Evolutionary conservation across 257 asterid species (phyloP).

Genomic region (Fraxinus anomala): DNA sequence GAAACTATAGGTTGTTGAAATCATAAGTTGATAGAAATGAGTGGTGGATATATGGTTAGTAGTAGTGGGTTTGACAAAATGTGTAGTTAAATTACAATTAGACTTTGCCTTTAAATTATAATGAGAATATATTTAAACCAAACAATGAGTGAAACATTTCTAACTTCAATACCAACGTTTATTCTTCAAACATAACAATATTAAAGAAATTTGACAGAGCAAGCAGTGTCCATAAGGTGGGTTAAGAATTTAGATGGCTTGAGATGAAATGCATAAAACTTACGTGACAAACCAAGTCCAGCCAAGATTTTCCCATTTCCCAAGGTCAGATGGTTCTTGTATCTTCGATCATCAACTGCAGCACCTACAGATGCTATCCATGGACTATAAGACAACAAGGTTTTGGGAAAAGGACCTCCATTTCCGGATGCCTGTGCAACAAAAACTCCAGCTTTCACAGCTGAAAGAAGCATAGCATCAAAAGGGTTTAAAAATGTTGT

Average conservation of each 20-base stretch:
- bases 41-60: not conserved
- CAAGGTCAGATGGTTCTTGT: slow-evolving; percentile 85
- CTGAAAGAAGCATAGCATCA: slow-evolving; percentile 90
- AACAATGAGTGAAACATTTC: not conserved
- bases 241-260: not conserved
- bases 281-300: slow-evolving; percentile 94
- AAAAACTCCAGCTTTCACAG: slow-evolving; percentile 97
- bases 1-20: not conserved
- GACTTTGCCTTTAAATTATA: too few species aligned
- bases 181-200: not conserved
- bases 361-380: slow-evolving; percentile 98
- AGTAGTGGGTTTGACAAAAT: not conserved
- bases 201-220: not conserved
- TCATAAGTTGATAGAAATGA: not conserved
- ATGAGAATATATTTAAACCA: too few species aligned
- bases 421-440: slow-evolving; percentile 98
- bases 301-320: slow-evolving; percentile 88
- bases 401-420: slow-evolving; percentile 96
- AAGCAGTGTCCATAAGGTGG: not conserved
- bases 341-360: slow-evolving; percentile 95
- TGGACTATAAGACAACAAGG: slow-evolving; percentile 93
- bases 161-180: not conserved
- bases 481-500: slow-evolving; percentile 94
- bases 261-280: slow-evolving; percentile 31
- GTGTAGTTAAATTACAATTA: too few species aligned